Percentiles rank a stretch among this genome's conserved stretches.
Conservation (phyloP, 768 basidiomycete species). For the Gymnopilus dilepis region DNA sequence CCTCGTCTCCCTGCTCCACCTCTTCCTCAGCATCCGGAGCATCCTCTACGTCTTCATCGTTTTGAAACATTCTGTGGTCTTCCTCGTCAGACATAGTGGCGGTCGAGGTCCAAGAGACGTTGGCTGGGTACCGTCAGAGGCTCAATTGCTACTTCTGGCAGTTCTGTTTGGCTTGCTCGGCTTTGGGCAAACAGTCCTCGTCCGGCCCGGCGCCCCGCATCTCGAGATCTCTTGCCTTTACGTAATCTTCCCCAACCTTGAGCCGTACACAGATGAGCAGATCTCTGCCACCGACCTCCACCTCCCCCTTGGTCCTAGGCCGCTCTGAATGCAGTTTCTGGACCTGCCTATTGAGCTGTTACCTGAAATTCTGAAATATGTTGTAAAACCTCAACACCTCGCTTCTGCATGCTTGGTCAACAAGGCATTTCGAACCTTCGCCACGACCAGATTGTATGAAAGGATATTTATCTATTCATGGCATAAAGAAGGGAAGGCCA, state of each 20-base stretch:
- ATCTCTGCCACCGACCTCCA: neutral
- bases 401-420: slow-evolving; percentile 60
- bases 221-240: neutral
- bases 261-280: neutral
- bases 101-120: slow-evolving; percentile 27
- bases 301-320: neutral
- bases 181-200: neutral
- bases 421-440: slow-evolving; percentile 56
- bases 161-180: slow-evolving; percentile 18
- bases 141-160: neutral
- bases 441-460: slow-evolving; percentile 58
- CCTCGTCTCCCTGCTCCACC: slow-evolving; percentile 48
- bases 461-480: slow-evolving; percentile 69
- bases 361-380: slow-evolving; percentile 54
- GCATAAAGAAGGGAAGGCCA: slow-evolving; percentile 68
- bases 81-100: slow-evolving; percentile 51
- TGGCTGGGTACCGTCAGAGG: neutral
- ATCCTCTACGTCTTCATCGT: slow-evolving; percentile 45
- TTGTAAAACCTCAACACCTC: slow-evolving; percentile 59
- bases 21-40: slow-evolving; percentile 42
- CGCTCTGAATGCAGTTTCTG: slow-evolving; percentile 37
- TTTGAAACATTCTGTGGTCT: slow-evolving; percentile 42
- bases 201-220: too few relatives aligned
- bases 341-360: slow-evolving; percentile 74
- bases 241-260: neutral